phyloP scores from a whole-genome alignment of 306 rosid species.

The Lathyrus oleraceus region DNA sequence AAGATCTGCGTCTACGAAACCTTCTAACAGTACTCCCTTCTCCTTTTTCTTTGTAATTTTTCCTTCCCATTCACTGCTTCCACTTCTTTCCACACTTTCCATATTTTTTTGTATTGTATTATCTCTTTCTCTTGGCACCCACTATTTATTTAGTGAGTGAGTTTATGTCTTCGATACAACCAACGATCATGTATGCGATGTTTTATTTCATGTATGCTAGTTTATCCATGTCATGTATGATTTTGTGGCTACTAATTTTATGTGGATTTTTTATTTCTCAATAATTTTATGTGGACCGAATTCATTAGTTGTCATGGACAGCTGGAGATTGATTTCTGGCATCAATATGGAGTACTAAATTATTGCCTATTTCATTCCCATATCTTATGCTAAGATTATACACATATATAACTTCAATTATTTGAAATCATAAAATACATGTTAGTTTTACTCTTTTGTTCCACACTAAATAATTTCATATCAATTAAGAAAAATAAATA shows the following conservation, averaged over 20 bases:
- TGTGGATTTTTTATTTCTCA: not conserved
- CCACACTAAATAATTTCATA: too few relatives aligned
- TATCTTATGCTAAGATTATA: not conserved
- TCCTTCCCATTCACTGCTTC: conserved; percentile 34
- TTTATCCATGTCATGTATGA: not conserved
- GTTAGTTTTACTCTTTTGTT: too few relatives aligned
- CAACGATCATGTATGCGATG: too few relatives aligned
- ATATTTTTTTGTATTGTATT: not conserved
- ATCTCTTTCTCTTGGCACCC: not conserved
- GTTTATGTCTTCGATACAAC: too few relatives aligned
- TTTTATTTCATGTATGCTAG: not conserved
- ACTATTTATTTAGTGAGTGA: conserved; percentile 1
- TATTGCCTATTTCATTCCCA: not conserved
- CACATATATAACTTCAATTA: not conserved
- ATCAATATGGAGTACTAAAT: not conserved
- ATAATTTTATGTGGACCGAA: not conserved
- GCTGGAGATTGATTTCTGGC: not conserved
- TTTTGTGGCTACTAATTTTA: not conserved
- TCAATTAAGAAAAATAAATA: too few relatives aligned
- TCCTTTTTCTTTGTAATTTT: conserved; percentile 67
- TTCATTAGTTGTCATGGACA: not conserved
- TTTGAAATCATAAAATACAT: not conserved
- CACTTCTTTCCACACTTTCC: conserved; percentile 46
- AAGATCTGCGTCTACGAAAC: conserved; percentile 67
- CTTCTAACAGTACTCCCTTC: conserved; percentile 67